Conservation (phyloP, 164 flowering plant genomes). For the Taxillus chinensis region DNA sequence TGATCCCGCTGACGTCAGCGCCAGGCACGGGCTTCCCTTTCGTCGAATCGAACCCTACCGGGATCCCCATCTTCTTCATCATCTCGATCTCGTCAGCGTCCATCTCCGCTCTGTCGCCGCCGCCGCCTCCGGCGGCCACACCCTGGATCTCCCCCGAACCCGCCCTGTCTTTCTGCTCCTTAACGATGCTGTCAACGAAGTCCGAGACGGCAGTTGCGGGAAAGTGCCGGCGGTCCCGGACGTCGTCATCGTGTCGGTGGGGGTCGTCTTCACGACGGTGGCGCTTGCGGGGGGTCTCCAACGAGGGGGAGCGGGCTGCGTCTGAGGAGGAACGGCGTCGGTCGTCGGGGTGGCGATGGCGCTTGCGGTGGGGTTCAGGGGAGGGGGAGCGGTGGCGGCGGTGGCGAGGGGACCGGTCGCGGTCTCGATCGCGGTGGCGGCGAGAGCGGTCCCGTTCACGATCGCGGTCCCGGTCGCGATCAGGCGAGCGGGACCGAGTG, state of each 20-base stretch:
- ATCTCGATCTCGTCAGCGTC: constrained; percentile 69
- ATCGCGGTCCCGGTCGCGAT: constrained; percentile 15
- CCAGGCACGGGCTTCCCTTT: constrained; percentile 90
- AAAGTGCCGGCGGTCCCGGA: constrained; percentile 16
- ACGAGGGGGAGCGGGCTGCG: constrained; percentile 38
- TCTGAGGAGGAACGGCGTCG: constrained; percentile 34
- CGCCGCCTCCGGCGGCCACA: constrained; percentile 11
- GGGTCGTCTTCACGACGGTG: constrained; percentile 17
- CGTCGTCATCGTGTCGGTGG: constrained; percentile 20
- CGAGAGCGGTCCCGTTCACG: constrained; percentile 15
- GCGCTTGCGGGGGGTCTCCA: constrained; percentile 32
- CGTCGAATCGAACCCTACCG: constrained; percentile 82
- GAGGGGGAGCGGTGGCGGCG: constrained; percentile 40
- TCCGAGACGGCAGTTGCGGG: constrained; percentile 24
- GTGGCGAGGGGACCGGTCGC: constrained; percentile 17
- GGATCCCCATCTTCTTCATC: constrained; percentile 91
- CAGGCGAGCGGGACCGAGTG: neutral
- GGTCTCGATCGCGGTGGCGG: constrained; percentile 28
- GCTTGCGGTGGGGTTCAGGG: constrained; percentile 37
- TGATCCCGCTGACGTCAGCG: constrained; percentile 72
- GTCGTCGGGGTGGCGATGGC: constrained; percentile 29
- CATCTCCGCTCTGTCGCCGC: constrained; percentile 14
- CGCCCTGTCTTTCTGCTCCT: constrained; percentile 33
- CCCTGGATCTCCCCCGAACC: constrained; percentile 5
- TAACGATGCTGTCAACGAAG: constrained; percentile 44